Conservation (phyloP, 2,329 filamentous ascomycete genomes). For the Rasamsonia emersonii region DNA sequence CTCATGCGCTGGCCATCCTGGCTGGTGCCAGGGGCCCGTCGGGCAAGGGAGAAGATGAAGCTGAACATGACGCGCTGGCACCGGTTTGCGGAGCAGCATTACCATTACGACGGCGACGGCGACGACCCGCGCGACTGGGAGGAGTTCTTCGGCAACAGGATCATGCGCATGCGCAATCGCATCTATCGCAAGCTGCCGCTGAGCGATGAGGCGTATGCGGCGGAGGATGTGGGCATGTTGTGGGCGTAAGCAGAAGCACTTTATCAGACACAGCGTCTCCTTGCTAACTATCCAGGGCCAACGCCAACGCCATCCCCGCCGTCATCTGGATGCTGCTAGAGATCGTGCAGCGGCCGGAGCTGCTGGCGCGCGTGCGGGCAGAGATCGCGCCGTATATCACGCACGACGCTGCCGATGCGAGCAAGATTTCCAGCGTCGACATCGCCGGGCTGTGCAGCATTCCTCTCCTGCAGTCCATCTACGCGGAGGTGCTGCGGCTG, state of each 20-base stretch:
- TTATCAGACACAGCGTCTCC: too few relatives aligned
- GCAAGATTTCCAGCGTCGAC: constrained; percentile 30
- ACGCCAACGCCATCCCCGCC: constrained; percentile 31
- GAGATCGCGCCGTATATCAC: constrained; percentile 34
- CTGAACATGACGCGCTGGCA: constrained; percentile 8
- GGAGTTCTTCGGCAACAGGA: constrained; percentile 11
- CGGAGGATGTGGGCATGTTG: constrained; percentile 28
- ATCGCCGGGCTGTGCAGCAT: constrained; percentile 28
- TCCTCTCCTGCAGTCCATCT: constrained; percentile 32
- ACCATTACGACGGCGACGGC: constrained; percentile 4
- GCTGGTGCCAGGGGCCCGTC: neutral
- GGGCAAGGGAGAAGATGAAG: neutral
- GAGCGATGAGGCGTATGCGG: constrained; percentile 11
- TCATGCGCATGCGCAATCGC: constrained; percentile 13
- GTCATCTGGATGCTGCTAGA: constrained; percentile 37
- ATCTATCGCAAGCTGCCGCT: constrained; percentile 10
- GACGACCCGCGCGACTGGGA: constrained; percentile 11
- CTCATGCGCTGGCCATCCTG: neutral
- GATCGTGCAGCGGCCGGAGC: constrained; percentile 30
- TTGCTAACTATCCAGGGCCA: too few relatives aligned
- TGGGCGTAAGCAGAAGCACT: constrained; percentile 11
- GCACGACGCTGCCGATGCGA: constrained; percentile 6
- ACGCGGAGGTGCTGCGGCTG: constrained; percentile 34
- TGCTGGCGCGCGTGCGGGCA: constrained; percentile 31
- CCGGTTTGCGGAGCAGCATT: constrained; percentile 3